Conservation (phyloP, 2,329 filamentous ascomycete species). For the Sphaerostilbella broomeana region DNA sequence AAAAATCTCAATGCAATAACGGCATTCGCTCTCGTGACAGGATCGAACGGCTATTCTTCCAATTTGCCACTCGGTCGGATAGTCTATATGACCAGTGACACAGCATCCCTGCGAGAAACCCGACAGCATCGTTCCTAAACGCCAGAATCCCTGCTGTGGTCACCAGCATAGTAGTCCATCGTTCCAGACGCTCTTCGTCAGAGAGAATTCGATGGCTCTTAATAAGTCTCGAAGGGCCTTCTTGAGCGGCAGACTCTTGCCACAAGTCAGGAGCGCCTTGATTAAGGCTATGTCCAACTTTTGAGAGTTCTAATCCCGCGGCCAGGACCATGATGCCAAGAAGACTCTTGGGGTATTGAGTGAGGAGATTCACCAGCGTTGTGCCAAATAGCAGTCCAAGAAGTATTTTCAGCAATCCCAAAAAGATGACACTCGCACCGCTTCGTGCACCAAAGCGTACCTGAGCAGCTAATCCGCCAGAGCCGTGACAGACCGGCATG, state of each 20-base stretch:
- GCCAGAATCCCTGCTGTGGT: conserved; percentile 77
- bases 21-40: conserved; percentile 24
- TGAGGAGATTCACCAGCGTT: conserved; percentile 63
- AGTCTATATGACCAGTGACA: conserved; percentile 65
- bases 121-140: conserved; percentile 84
- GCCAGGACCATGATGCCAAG: conserved; percentile 86
- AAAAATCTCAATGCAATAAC: conserved; percentile 25
- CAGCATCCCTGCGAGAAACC: conserved; percentile 73
- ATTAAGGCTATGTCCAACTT: conserved; percentile 78
- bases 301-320: conserved; percentile 79
- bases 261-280: conserved; percentile 57
- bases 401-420: conserved; percentile 68
- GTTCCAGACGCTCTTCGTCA: conserved; percentile 62
- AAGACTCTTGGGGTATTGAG: conserved; percentile 66
- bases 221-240: conserved; percentile 21
- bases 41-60: conserved; percentile 22
- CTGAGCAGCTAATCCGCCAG: conserved; percentile 84
- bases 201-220: conserved; percentile 48
- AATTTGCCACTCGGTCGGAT: conserved; percentile 36
- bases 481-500: conserved; percentile 94
- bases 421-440: conserved; percentile 72
- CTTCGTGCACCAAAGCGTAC: conserved; percentile 87
- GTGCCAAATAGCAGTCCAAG: conserved; percentile 71
- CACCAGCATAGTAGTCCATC: conserved; percentile 86
- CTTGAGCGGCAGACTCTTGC: conserved; percentile 44